A percentile compares a stretch with the other conserved stretches of the same genome.
These are phyloP conservation scores for Baorangia bicolor DNA, from an alignment of 768 basidiomycete genomes.

Conservation along the genomic window DNA sequence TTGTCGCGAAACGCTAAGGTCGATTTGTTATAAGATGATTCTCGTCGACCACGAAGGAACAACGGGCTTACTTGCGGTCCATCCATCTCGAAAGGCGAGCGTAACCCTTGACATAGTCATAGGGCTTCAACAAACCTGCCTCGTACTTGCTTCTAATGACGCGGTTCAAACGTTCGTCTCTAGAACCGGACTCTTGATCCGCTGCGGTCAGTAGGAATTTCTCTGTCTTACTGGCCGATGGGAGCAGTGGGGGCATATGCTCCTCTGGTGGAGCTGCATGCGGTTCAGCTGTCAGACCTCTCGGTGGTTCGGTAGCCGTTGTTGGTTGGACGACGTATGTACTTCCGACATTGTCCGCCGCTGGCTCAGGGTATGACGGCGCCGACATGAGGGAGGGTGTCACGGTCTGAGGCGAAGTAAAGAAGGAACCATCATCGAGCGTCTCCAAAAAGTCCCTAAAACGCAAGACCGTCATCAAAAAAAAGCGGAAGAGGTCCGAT, in stretches of 20 bases:
- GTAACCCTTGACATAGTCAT: slow-evolving; percentile 96
- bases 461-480: background rate
- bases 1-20: slow-evolving; percentile 75
- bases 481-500: background rate
- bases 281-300: slow-evolving; percentile 23
- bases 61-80: slow-evolving; percentile 73
- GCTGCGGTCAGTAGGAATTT: slow-evolving; percentile 90
- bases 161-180: slow-evolving; percentile 84
- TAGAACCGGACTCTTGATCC: slow-evolving; percentile 87
- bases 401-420: slow-evolving; percentile 54
- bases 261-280: slow-evolving; percentile 35
- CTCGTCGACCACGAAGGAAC: background rate
- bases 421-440: slow-evolving; percentile 81
- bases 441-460: slow-evolving; percentile 89
- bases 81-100: slow-evolving; percentile 91
- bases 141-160: slow-evolving; percentile 98
- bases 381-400: slow-evolving; percentile 50
- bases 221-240: slow-evolving; percentile 79
- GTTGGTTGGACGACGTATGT: slow-evolving; percentile 18
- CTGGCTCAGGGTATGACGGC: slow-evolving; percentile 22
- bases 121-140: slow-evolving; percentile 90
- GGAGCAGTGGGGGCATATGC: slow-evolving; percentile 53
- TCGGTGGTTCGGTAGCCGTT: slow-evolving; percentile 20
- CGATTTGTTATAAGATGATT: background rate
- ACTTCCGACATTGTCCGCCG: slow-evolving; percentile 6